These are phyloP conservation scores for Acer yangbiense DNA, from an alignment of 345 rosid genomes.

Conservation along the genomic window DNA sequence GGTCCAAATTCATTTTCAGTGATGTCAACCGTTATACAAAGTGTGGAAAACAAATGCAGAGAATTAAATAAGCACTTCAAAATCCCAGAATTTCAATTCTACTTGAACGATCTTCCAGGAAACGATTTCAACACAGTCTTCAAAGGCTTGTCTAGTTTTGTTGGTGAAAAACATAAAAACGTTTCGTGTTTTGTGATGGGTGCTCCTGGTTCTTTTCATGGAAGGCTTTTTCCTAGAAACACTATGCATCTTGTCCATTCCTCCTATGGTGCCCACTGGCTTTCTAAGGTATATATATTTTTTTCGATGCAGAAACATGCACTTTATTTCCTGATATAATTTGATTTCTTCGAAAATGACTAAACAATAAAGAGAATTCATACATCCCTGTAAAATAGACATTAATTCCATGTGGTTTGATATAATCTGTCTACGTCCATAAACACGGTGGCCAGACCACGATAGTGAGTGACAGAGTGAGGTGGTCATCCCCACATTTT, in stretches of 20 bases:
- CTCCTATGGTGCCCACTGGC: slow-evolving; percentile 28
- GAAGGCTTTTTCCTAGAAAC: slow-evolving; percentile 22
- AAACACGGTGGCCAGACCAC: too few relatives aligned
- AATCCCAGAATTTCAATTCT: slow-evolving; percentile 21
- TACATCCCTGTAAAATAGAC: too few relatives aligned
- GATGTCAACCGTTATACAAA: slow-evolving; percentile 17
- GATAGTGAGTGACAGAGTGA: too few relatives aligned
- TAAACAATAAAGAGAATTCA: too few relatives aligned
- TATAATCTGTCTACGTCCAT: too few relatives aligned
- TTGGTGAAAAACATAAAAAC: background rate
- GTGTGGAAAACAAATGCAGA: background rate
- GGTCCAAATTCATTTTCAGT: slow-evolving; percentile 13
- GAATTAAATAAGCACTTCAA: background rate
- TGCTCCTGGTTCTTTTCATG: slow-evolving; percentile 31
- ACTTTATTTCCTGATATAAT: too few relatives aligned
- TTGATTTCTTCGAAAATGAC: too few relatives aligned
- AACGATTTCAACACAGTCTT: slow-evolving; percentile 40
- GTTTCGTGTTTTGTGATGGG: slow-evolving; percentile 19
- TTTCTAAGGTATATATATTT: slow-evolving; percentile 19
- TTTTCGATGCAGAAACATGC: background rate
- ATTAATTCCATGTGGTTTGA: too few relatives aligned
- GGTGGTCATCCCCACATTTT: too few relatives aligned
- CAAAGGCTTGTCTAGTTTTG: background rate
- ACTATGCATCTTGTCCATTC: slow-evolving; percentile 28
- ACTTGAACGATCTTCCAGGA: slow-evolving; percentile 28